Evolutionary conservation across 140 eudicot species (phyloP), one percentile per base, ranked within the genome.

Genomic region (Bidens hawaiensis): DNA sequence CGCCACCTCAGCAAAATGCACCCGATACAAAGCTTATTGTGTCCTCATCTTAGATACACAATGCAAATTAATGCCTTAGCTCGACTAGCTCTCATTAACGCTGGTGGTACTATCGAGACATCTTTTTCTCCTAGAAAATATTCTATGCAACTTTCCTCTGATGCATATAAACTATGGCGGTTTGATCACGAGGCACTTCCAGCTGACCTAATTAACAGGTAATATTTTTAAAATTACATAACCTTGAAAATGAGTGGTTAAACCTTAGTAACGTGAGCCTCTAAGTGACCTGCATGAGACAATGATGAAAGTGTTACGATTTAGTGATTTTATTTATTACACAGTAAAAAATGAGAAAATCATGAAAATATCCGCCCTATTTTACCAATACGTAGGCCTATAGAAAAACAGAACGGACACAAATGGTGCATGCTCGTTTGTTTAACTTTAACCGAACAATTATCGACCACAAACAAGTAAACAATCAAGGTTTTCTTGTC

Each of bases 1-100:
- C 76, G 95, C 49, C 95, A 82, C 3, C 86, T 89, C 10, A 89
- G 95, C 70, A 78, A 79, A 52, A 75, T 85, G 86, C 97, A 89
- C 52, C 97, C 97, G 0, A 76, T 89, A 12, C 71, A 79, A 36
- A 73, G 86, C 68, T 61, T 89, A 28, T 6, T 89, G 49, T 75
- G 75, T 25, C 97, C 97, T 48, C 89, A 85, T 73, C 78, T 85
- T 11, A 83, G 95, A 11, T 85, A 79, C 81, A 89, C 95, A 4
- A 89, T 89, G 97, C 82, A 75, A 76, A 89, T 89, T 17, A 89
- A 89, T 54, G 71, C 81, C 4, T 54, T 85, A 28, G 95, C 95
- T 53, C 83, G 97, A 40, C 68, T 76, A 36, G 71, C 78, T 15
- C 85, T 89, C 30, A 71, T 89, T 50, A 89, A 80, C 43, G 90